These are phyloP conservation scores for Ilyonectria mors-panacis DNA, from an alignment of 2,329 filamentous ascomycete genomes.

Conservation along the genomic window DNA sequence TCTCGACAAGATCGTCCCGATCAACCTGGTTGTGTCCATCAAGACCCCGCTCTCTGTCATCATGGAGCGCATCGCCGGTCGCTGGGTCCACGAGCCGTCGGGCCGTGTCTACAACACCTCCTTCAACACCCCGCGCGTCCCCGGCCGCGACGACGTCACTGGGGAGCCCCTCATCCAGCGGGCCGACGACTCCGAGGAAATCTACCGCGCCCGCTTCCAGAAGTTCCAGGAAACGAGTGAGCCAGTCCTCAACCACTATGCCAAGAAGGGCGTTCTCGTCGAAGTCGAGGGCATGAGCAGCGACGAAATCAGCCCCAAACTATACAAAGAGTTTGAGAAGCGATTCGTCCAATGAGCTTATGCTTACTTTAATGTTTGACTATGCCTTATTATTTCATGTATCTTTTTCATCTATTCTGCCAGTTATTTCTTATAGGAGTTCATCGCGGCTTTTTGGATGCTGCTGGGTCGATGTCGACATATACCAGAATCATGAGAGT, in stretches of 20 bases:
- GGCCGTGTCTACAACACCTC: slow-evolving; percentile 95
- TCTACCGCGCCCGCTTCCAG: slow-evolving; percentile 84
- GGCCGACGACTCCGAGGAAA: slow-evolving; percentile 87
- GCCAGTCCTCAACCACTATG: slow-evolving; percentile 91
- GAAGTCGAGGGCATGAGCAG: slow-evolving; percentile 91
- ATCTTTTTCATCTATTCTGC: slow-evolving; percentile 29
- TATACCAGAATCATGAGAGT: slow-evolving; percentile 30
- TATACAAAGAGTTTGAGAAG: slow-evolving; percentile 85
- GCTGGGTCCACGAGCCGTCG: slow-evolving; percentile 94
- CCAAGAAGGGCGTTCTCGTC: slow-evolving; percentile 85
- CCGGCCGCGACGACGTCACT: slow-evolving; percentile 90
- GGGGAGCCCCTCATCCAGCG: slow-evolving; percentile 88
- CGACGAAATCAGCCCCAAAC: slow-evolving; percentile 94
- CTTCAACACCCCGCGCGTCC: slow-evolving; percentile 87
- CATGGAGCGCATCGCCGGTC: slow-evolving; percentile 88
- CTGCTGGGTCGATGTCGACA: slow-evolving; percentile 41
- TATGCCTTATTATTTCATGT: slow-evolving; percentile 26
- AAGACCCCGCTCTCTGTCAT: slow-evolving; percentile 90
- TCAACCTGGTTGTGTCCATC: slow-evolving; percentile 92
- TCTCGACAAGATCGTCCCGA: slow-evolving; percentile 87
- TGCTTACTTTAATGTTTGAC: slow-evolving; percentile 17
- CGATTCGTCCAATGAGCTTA: slow-evolving; percentile 68
- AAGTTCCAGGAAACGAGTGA: slow-evolving; percentile 91
- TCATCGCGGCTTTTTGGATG: slow-evolving; percentile 41
- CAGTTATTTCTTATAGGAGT: slow-evolving; percentile 36